Percentiles rank a stretch among this genome's conserved stretches.
These are phyloP conservation scores for Solanum phureja DNA, from an alignment of 257 asterid species.

Conservation along the genomic window DNA sequence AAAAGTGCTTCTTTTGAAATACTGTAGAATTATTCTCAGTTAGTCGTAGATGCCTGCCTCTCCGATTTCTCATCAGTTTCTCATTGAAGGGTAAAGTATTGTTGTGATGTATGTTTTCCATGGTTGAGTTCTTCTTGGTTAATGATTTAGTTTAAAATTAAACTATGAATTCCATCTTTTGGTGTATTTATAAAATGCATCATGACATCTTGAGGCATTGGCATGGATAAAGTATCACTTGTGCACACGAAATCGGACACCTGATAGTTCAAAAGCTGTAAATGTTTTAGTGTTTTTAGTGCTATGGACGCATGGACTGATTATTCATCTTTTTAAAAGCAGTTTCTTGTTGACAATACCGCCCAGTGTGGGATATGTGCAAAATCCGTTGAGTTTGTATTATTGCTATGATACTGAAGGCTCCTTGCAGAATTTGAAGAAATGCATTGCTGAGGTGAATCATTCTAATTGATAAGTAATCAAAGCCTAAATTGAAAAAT, in stretches of 20 bases:
- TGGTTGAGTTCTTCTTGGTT: not conserved
- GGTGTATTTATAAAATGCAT: not conserved
- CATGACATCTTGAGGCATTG: not conserved
- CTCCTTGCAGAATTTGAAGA: conserved; percentile 34
- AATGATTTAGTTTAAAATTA: not conserved
- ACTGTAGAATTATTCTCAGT: not conserved
- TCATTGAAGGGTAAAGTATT: not conserved
- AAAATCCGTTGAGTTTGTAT: conserved; percentile 83
- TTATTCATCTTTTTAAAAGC: conserved; percentile 18
- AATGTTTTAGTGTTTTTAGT: not conserved
- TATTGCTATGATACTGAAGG: conserved; percentile 79
- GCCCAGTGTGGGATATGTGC: conserved; percentile 90
- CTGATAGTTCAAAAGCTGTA: not conserved
- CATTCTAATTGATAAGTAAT: not conserved
- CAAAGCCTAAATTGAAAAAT: not conserved
- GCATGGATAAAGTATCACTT: not conserved
- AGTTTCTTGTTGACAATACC: conserved; percentile 93
- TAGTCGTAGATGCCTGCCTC: not conserved
- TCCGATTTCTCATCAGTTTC: not conserved
- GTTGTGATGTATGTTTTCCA: not conserved
- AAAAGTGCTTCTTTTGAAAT: not conserved
- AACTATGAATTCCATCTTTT: not conserved
- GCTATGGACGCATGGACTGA: not conserved
- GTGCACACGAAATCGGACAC: not conserved
- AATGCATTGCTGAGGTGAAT: conserved; percentile 92